Evolutionary conservation across 164 flowering plant species (phyloP), one percentile per base, ranked within the genome.

Genomic region (Cinnamomum micranthum): DNA sequence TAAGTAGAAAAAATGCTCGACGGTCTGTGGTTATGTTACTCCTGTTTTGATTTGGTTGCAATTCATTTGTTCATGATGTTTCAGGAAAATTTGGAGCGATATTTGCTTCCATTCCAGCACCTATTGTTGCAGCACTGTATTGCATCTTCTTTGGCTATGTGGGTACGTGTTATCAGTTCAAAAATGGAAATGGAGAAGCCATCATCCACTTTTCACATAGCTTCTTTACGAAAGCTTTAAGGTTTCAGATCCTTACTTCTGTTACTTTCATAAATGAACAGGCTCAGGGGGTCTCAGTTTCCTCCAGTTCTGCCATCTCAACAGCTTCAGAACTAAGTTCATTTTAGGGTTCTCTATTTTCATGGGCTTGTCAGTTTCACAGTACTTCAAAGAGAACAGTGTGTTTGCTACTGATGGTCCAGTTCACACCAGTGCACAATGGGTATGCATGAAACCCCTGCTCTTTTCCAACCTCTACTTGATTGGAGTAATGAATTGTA

Each of bases 61-160:
- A 55, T 7, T 67, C 41, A 67, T 4, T 67, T 15, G 28, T 67
- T 19, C 3, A 67, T 67, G 69, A 27, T 35, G 31, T 25, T 79
- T 76, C 90, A 93, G 99, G 98, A 47, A 95, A 95, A 85, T 93
- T 95, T 79, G 99, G 99, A 80, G 97, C 99, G 31, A 81, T 95
- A 63, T 95, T 95, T 79, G 99, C 99, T 41, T 93, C 97, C 31
- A 93, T 95, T 72, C 99, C 97, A 59, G 84, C 88, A 35, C 90
- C 99, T 22, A 95, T 95, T 23, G 31, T 95, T 63, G 94, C 92
- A 65, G 99, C 99, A 75, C 77, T 93, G 58, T 95, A 93, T 69
- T 95, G 99, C 81, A 83, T 95, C 63, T 91, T 95, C 92, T 95
- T 93, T 78, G 99, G 89, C 6, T 92, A 93, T 75, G 97, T 95